Evolutionary conservation across 768 basidiomycete genomes (phyloP).

Genomic region (Mycena rosella): DNA sequence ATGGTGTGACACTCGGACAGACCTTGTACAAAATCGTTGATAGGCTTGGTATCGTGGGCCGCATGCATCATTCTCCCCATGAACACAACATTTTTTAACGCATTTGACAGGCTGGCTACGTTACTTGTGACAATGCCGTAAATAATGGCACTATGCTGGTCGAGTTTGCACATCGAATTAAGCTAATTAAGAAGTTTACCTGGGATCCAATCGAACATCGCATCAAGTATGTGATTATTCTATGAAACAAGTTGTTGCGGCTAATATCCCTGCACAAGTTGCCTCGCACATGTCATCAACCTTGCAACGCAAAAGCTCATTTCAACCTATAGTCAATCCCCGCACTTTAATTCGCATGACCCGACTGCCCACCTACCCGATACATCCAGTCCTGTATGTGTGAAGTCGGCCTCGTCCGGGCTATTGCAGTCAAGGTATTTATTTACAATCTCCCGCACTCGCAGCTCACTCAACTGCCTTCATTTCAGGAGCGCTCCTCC

Average conservation of each 20-base stretch:
- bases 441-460: no score
- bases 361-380: constrained; percentile 1
- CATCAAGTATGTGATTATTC: not conserved
- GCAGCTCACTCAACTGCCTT: no score
- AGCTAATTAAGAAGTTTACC: not conserved
- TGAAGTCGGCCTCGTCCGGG: constrained; percentile 6
- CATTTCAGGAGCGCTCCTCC: not conserved
- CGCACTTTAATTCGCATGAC: constrained; percentile 6
- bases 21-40: constrained; percentile 47
- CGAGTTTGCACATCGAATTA: not conserved
- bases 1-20: constrained; percentile 47
- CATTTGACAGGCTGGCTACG: not conserved
- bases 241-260: no score
- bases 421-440: constrained; percentile 3
- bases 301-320: constrained; percentile 7
- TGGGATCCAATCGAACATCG: constrained; percentile 4
- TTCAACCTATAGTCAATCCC: constrained; percentile 5
- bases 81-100: no score
- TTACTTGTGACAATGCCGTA: constrained; percentile 3
- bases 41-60: constrained; percentile 44
- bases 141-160: constrained; percentile 11
- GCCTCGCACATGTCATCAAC: constrained; percentile 12
- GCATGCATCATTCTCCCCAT: no score
- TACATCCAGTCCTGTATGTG: not conserved
- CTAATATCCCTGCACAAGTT: not conserved